Evolutionary conservation across 371 early-diverging fungal species (phyloP).

Genomic region (Gilbertella persicaria): DNA sequence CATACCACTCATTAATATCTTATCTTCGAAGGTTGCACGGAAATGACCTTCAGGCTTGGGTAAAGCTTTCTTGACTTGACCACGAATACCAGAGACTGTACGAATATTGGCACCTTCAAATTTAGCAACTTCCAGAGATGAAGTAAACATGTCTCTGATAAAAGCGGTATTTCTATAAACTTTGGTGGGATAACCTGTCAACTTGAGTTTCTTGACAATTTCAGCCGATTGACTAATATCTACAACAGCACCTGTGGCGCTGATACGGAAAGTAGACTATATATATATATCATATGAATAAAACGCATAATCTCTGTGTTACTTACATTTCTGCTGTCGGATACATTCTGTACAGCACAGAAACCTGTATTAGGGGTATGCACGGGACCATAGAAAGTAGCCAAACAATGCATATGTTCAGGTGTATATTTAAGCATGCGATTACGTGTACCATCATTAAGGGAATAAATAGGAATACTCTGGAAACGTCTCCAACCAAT

Average conservation of each 20-base stretch:
- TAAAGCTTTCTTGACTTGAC: conserved; percentile 94
- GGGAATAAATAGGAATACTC: conserved; percentile 92
- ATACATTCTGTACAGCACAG: conserved; percentile 85
- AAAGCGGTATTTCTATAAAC: conserved; percentile 99
- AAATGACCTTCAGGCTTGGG: conserved; percentile 91
- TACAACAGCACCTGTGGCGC: conserved; percentile 92
- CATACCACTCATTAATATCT: conserved; percentile 83
- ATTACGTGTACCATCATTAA: conserved; percentile 93
- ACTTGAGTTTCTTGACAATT: conserved; percentile 98
- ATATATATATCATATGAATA: background rate
- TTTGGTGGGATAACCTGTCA: conserved; percentile 94
- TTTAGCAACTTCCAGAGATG: conserved; percentile 96
- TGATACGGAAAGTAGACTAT: conserved; percentile 86
- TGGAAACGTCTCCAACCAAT: conserved; percentile 99
- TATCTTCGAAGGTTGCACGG: conserved; percentile 99
- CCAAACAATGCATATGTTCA: conserved; percentile 98
- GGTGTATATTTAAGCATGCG: conserved; percentile 99
- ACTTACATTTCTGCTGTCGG: conserved; percentile 66
- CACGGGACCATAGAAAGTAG: conserved; percentile 90
- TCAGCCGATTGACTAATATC: conserved; percentile 90
- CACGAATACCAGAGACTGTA: conserved; percentile 98
- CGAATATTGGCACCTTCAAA: conserved; percentile 97
- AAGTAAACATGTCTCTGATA: conserved; percentile 98
- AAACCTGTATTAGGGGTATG: conserved; percentile 96
- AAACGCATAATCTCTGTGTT: background rate